Conservation (phyloP, 208 protist species). For the Leishmania guyanensis region DNA sequence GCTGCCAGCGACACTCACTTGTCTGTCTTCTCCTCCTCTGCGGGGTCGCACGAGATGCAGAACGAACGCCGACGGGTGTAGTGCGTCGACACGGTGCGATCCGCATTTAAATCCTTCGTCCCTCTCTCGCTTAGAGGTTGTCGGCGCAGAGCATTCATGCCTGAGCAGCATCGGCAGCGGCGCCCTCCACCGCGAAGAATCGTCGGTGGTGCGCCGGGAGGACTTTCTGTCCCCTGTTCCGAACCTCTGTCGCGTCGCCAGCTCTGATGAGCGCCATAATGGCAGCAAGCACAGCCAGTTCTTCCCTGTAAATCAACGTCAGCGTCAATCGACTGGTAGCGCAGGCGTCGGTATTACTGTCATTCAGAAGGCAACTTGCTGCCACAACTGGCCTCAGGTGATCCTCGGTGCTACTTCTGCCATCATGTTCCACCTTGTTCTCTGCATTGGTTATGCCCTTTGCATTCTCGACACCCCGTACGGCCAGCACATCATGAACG, state of each 20-base stretch:
- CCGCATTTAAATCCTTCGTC: background rate
- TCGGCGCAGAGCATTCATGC: background rate
- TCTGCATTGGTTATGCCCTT: slow-evolving; percentile 41
- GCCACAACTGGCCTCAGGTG: slow-evolving; percentile 47
- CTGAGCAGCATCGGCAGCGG: background rate
- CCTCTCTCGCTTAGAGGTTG: background rate
- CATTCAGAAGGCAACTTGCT: slow-evolving; percentile 18
- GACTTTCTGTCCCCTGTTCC: background rate
- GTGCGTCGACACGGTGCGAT: background rate
- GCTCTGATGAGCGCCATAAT: background rate
- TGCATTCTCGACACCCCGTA: slow-evolving; percentile 65
- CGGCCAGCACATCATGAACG: slow-evolving; percentile 46
- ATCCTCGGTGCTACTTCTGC: slow-evolving; percentile 52
- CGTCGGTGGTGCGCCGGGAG: background rate
- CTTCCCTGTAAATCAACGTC: background rate
- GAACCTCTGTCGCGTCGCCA: background rate
- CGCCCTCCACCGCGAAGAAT: background rate
- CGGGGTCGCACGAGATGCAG: background rate
- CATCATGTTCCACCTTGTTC: slow-evolving; percentile 53
- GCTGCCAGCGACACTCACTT: background rate
- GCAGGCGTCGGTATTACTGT: background rate
- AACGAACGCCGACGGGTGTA: background rate
- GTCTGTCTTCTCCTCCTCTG: background rate
- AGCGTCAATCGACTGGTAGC: too few species aligned
- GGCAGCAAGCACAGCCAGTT: too few species aligned